Base-by-base conservation (phyloP, 768 basidiomycete species). In the Calocybe indica region DNA sequence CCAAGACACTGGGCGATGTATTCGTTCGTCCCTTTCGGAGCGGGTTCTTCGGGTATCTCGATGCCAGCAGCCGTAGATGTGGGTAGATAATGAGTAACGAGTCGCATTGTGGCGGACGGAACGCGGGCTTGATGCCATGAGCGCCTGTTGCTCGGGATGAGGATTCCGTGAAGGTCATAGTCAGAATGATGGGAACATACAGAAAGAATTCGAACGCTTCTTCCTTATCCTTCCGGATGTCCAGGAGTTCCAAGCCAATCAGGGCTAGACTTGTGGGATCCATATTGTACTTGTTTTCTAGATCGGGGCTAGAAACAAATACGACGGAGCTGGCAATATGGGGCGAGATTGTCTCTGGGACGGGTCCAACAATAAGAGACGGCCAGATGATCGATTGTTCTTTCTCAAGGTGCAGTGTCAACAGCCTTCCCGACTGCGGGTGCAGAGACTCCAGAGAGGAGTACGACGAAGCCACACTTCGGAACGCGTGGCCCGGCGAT, bases 341-440 rank as follows among this genome's bases (percentile, higher is more conserved):
- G 3, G 82, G 75, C 0, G 83, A 78, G 5, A 87, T 60, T 8
- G 75, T 65, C 41, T 79, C 78, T 1, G 85, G 83, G 7, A 79
- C 85, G 7, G 88, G 83, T 31, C 88, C 75, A n/a, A 86, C 74
- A 43, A 91, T 78, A 33, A 91, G 70, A 5, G 85, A 85, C 0
- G 88, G 88, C 88, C 88, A 91, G 37, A 91, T 90, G 37, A 82
- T 74, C 5, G 86, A 82, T 52, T 83, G 76, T 13, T 82, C 78
- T 63, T 91, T 91, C 60, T 91, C 88, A 55, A 91, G 62, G 63
- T 91, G 86, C 41, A 91, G 66, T 5, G 88, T 91, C 54, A 91
- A 61, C 36, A 91, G 71, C 51, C 84, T 71, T n/a, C 83, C 83
- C 1, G 82, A 73, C 11, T 73, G 71, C 2, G 71, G 67, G 45